Evolutionary conservation across 2,329 filamentous ascomycete genomes (phyloP).

Genomic region (Colletotrichum salicis): DNA sequence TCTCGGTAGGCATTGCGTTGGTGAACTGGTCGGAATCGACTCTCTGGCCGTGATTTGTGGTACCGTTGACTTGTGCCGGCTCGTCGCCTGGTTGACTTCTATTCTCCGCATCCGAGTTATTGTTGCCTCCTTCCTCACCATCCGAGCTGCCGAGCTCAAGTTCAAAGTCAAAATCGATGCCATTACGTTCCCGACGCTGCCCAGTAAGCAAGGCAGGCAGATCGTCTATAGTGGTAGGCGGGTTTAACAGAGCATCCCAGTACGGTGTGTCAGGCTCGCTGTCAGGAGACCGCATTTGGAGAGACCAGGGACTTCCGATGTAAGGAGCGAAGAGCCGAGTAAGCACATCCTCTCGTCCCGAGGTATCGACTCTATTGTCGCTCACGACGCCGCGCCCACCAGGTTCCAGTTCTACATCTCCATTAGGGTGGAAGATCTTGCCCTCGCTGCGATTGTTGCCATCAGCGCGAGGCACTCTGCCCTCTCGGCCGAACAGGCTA

Average conservation of each 20-base stretch:
- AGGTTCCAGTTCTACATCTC: constrained; percentile 72
- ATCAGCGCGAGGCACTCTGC: constrained; percentile 72
- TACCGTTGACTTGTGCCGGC: constrained; percentile 11
- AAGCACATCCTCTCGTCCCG: constrained; percentile 70
- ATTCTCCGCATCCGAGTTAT: constrained; percentile 42
- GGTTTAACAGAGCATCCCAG: constrained; percentile 56
- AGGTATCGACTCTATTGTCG: constrained; percentile 69
- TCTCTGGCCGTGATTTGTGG: constrained; percentile 15
- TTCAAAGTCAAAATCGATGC: constrained; percentile 34
- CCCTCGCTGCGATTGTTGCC: constrained; percentile 71
- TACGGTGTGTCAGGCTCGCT: constrained; percentile 52
- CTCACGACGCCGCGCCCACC: constrained; percentile 67
- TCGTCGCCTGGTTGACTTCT: constrained; percentile 18
- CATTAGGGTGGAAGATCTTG: constrained; percentile 71
- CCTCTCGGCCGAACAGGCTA: constrained; percentile 78
- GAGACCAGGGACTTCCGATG: constrained; percentile 38
- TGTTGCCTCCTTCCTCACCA: constrained; percentile 39
- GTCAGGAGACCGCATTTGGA: constrained; percentile 42
- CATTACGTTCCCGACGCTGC: constrained; percentile 36
- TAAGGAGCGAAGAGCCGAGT: constrained; percentile 59
- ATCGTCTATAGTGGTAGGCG: constrained; percentile 56
- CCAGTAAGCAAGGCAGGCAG: constrained; percentile 52
- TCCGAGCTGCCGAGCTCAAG: constrained; percentile 36
- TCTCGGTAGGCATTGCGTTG: constrained; percentile 50
- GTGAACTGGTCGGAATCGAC: constrained; percentile 43